Evolutionary conservation across 192 early-diverging fungal species (phyloP).

Genomic region (Entomortierella parvispora): DNA sequence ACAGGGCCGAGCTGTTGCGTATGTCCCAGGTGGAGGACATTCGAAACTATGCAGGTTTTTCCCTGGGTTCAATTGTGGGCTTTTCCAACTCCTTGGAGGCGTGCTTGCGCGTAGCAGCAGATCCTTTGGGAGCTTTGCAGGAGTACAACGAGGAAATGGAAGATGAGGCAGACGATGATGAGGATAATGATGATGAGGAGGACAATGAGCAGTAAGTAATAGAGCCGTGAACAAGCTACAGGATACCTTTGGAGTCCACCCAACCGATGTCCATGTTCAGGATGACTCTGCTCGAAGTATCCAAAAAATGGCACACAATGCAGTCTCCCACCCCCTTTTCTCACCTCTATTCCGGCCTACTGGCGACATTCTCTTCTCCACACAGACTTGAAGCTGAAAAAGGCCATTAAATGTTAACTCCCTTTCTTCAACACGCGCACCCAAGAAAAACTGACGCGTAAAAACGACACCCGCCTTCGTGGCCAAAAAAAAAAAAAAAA

Average conservation of each 20-base stretch:
- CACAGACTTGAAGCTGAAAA: too few species aligned
- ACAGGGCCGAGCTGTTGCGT: slow-evolving; percentile 15
- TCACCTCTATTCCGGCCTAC: too few species aligned
- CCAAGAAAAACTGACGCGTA: too few species aligned
- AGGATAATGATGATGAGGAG: background rate
- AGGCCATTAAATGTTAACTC: too few species aligned
- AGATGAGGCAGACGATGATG: slow-evolving; percentile 8
- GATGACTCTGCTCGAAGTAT: too few species aligned
- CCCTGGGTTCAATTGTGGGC: slow-evolving; percentile 3
- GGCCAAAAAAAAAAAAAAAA: slow-evolving; percentile 14
- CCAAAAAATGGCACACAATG: too few species aligned
- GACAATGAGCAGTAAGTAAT: background rate
- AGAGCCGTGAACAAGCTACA: background rate
- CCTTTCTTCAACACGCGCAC: too few species aligned
- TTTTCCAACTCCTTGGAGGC: slow-evolving; percentile 36
- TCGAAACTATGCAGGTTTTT: slow-evolving; percentile 9
- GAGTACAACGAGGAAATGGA: slow-evolving; percentile 32
- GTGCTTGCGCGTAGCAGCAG: slow-evolving; percentile 23
- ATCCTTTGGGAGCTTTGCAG: slow-evolving; percentile 16
- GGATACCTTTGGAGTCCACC: too few species aligned
- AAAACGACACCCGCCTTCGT: too few species aligned
- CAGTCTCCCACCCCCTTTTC: too few species aligned
- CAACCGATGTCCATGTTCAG: too few species aligned
- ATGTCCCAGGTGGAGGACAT: background rate
- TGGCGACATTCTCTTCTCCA: too few species aligned